These are phyloP conservation scores for Pseudoturritis turrita DNA, from an alignment of 345 rosid genomes.

Conservation along the genomic window DNA sequence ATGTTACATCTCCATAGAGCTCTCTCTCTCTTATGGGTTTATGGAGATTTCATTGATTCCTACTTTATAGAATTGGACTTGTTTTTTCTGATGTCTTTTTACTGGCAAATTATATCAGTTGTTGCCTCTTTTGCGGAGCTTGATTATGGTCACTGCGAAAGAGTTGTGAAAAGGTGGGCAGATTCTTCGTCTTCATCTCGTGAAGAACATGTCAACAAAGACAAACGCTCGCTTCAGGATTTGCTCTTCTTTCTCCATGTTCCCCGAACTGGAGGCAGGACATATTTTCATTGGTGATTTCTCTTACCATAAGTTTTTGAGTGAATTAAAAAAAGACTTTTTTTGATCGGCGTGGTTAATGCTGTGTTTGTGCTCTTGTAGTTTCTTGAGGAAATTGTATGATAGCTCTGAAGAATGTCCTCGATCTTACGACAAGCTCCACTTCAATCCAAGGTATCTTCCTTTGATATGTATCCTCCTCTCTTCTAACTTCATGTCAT, in stretches of 20 bases:
- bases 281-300: conserved; percentile 81
- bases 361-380: conserved; percentile 34
- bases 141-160: conserved; percentile 61
- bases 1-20: too few species aligned
- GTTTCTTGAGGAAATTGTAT: conserved; percentile 85
- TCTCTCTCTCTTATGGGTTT: not conserved
- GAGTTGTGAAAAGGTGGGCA: conserved; percentile 66
- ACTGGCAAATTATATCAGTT: conserved; percentile 32
- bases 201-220: conserved; percentile 44
- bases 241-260: conserved; percentile 88
- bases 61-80: not conserved
- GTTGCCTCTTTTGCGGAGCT: conserved; percentile 35
- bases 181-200: conserved; percentile 38
- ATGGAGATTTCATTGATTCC: not conserved
- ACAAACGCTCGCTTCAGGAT: conserved; percentile 64
- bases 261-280: conserved; percentile 96
- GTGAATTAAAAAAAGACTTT: not conserved
- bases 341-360: conserved; percentile 4
- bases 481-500: not conserved
- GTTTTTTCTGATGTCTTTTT: conserved; percentile 1
- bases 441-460: conserved; percentile 81
- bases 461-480: not conserved
- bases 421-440: conserved; percentile 87
- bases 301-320: not conserved
- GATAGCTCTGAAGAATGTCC: conserved; percentile 71